Conservation (phyloP, 805 yeast genomes). For the Spathaspora sp. region DNA sequence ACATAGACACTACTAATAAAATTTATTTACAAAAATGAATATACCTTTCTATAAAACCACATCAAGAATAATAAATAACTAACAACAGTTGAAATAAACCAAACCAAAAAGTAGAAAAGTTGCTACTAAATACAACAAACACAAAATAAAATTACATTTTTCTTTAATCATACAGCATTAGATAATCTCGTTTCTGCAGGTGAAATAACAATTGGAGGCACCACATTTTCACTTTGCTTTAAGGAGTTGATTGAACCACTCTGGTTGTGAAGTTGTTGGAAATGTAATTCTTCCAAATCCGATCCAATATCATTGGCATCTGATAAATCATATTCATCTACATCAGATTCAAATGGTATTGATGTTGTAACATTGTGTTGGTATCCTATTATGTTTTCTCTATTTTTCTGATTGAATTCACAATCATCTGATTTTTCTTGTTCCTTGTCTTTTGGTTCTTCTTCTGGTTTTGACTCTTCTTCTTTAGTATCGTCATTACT, state of each 20-base stretch:
- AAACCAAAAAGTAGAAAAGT: not conserved
- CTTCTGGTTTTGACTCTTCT: not conserved
- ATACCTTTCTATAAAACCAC: not conserved
- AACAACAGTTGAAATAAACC: not conserved
- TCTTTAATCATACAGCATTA: not conserved
- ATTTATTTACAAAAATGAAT: not conserved
- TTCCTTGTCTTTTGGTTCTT: not conserved
- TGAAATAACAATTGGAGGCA: conserved; percentile 4
- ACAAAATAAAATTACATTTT: too few species aligned
- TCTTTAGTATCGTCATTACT: not conserved
- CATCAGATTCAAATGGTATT: conserved; percentile 45
- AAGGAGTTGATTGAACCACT: not conserved
- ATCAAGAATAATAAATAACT: not conserved
- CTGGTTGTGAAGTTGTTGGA: conserved; percentile 3
- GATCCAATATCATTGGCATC: conserved; percentile 11
- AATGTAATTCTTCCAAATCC: conserved; percentile 6
- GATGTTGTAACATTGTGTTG: conserved; percentile 33
- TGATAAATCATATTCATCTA: conserved; percentile 28
- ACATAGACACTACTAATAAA: not conserved
- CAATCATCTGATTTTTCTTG: conserved; percentile 3
- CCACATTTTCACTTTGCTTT: not conserved
- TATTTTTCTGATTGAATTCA: conserved; percentile 16
- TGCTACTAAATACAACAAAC: too few species aligned
- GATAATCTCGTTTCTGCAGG: not conserved
- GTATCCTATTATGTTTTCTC: conserved; percentile 33